These are phyloP conservation scores for Sarcodon sp. DNA, from an alignment of 768 basidiomycete species.

Conservation along the genomic window DNA sequence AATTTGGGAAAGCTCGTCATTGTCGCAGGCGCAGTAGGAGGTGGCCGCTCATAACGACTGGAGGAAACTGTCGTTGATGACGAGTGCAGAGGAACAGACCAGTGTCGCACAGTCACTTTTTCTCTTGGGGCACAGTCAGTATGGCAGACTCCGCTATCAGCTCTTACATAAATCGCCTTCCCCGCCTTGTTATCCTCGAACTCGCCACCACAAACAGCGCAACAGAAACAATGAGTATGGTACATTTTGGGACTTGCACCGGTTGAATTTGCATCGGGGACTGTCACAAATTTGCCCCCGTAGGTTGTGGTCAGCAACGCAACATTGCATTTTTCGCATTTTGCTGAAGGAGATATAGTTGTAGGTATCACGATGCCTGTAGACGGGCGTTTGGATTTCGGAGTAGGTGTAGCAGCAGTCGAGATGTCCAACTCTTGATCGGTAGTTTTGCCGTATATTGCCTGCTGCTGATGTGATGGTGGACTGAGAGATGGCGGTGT, in stretches of 20 bases:
- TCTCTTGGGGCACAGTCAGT: conserved; percentile 38
- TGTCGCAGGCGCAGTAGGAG: conserved; percentile 22
- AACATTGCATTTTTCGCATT: conserved; percentile 48
- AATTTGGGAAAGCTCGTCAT: conserved; percentile 30
- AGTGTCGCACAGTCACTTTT: conserved; percentile 23
- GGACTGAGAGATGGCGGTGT: conserved; percentile 32
- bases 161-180: conserved; percentile 60
- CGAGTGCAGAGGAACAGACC: conserved; percentile 1
- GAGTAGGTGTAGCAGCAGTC: conserved; percentile 11
- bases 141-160: conserved; percentile 56
- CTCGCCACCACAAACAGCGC: conserved; percentile 45
- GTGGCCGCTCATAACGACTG: conserved; percentile 27
- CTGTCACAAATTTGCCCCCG: conserved; percentile 58
- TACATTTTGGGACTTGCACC: conserved; percentile 43
- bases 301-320: conserved; percentile 44
- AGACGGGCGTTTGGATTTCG: conserved; percentile 11
- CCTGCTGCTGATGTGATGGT: conserved; percentile 9
- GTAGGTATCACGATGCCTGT: conserved; percentile 15
- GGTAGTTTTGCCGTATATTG: background rate
- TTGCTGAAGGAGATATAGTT: conserved; percentile 24
- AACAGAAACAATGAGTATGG: conserved; percentile 69
- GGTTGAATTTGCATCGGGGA: conserved; percentile 35
- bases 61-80: conserved; percentile 10
- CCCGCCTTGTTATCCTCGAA: conserved; percentile 53
- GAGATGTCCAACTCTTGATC: background rate